These are phyloP conservation scores for Pestalotiopsis sp. DNA, from an alignment of 2,329 filamentous ascomycete species.

Conservation along the genomic window DNA sequence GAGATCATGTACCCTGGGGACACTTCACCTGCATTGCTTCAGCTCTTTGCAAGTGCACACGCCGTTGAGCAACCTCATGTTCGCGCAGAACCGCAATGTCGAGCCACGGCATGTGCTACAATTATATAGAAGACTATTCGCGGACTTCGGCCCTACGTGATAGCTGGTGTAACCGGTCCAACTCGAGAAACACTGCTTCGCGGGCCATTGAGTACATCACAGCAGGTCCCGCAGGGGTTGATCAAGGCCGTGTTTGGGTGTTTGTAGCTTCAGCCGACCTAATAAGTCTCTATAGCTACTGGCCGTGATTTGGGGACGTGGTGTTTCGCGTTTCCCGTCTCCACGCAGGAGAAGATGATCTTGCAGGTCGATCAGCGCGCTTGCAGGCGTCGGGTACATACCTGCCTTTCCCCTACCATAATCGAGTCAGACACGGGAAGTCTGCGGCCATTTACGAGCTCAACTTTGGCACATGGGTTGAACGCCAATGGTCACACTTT, in stretches of 20 bases:
- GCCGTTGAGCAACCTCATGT: too few species aligned
- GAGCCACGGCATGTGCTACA: too few species aligned
- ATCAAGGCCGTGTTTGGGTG: too few species aligned
- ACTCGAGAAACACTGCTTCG: too few species aligned
- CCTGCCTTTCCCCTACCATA: background rate
- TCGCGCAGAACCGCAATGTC: too few species aligned
- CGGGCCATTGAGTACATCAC: too few species aligned
- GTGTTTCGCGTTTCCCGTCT: background rate
- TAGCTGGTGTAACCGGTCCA: background rate
- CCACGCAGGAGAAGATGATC: background rate
- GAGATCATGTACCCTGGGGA: background rate
- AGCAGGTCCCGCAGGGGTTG: too few species aligned
- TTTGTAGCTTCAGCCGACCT: background rate
- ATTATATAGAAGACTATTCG: background rate
- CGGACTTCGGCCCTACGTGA: background rate
- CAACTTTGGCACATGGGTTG: background rate
- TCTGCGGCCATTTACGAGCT: background rate
- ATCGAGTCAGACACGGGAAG: background rate
- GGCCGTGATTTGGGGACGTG: background rate
- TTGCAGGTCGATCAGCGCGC: background rate
- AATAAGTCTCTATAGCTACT: background rate
- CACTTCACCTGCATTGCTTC: background rate
- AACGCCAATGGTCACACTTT: background rate
- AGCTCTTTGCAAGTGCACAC: too few species aligned
- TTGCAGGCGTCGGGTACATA: background rate